Evolutionary conservation across 1,284 basidiomycete genomes (phyloP).

Genomic region (Xerocomus cyaneibrunnescens): DNA sequence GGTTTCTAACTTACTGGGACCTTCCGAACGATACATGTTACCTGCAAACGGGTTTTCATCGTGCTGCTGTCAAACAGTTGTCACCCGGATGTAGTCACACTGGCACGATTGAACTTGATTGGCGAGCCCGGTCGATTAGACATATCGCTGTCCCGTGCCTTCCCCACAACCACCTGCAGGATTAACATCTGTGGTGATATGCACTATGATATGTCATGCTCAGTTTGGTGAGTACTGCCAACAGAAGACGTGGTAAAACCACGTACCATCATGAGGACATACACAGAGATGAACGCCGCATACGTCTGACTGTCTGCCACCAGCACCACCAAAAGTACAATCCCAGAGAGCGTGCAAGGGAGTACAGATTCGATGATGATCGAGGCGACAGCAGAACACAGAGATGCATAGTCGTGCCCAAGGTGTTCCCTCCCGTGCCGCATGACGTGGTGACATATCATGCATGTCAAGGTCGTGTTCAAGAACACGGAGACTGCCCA

Average conservation of each 20-base stretch:
- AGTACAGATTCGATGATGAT: background rate
- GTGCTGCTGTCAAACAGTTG: too few relatives aligned
- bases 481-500: background rate
- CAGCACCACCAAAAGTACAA: background rate
- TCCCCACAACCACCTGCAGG: conserved; percentile 9
- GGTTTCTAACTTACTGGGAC: too few relatives aligned
- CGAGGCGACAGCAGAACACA: background rate
- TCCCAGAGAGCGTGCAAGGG: background rate
- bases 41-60: too few relatives aligned
- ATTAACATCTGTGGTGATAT: conserved; percentile 25
- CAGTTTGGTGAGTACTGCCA: too few relatives aligned
- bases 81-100: too few relatives aligned
- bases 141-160: conserved; percentile 1
- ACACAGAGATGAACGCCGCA: background rate
- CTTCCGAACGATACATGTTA: too few relatives aligned
- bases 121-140: background rate
- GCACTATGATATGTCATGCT: conserved; percentile 6
- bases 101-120: conserved; percentile 4
- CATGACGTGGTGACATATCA: background rate
- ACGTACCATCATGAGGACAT: conserved; percentile 4
- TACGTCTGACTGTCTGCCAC: background rate
- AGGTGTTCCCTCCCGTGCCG: background rate
- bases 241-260: too few relatives aligned
- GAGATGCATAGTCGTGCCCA: background rate
- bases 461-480: background rate